Evolutionary conservation across 164 flowering plant species (phyloP).

Genomic region (Malania oleifera): DNA sequence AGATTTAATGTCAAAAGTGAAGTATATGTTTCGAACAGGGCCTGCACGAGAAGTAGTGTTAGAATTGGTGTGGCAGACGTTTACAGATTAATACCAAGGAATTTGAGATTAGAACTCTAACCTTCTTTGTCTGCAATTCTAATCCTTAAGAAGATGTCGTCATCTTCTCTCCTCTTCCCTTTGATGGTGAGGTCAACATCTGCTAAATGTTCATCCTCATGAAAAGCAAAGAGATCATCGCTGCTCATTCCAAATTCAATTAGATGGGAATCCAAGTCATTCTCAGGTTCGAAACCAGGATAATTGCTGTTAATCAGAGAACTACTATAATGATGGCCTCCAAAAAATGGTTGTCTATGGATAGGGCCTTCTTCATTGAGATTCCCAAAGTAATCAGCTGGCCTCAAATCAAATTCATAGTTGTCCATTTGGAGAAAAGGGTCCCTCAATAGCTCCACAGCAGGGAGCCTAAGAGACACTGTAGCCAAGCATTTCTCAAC

Average conservation of each 20-base stretch:
- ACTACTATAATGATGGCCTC: constrained; percentile 17
- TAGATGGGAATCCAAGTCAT: constrained; percentile 33
- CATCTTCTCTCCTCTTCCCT: constrained; percentile 68
- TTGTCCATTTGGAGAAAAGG: constrained; percentile 81
- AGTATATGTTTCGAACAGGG: constrained; percentile 73
- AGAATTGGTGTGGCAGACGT: no score
- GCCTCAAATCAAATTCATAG: constrained; percentile 36
- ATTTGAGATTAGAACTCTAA: constrained; percentile 10
- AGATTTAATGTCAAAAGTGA: constrained; percentile 71
- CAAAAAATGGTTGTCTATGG: constrained; percentile 33
- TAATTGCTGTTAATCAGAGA: constrained; percentile 27
- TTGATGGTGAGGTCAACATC: constrained; percentile 62
- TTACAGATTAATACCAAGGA: background rate
- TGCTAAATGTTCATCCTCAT: constrained; percentile 54
- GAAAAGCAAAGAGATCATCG: constrained; percentile 50
- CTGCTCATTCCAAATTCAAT: constrained; percentile 37
- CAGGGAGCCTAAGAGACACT: constrained; percentile 68
- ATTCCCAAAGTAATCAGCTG: constrained; percentile 29
- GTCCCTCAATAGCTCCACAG: constrained; percentile 77
- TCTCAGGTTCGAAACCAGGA: constrained; percentile 30
- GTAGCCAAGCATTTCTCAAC: constrained; percentile 89
- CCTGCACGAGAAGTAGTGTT: constrained; percentile 38
- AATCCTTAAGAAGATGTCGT: constrained; percentile 70
- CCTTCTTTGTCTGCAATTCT: constrained; percentile 87
- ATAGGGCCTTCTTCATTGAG: constrained; percentile 30